Percentiles rank a stretch among this genome's conserved stretches.
These are phyloP conservation scores for Fusarium pininemorale DNA, from an alignment of 2,329 filamentous ascomycete genomes.

Conservation along the genomic window DNA sequence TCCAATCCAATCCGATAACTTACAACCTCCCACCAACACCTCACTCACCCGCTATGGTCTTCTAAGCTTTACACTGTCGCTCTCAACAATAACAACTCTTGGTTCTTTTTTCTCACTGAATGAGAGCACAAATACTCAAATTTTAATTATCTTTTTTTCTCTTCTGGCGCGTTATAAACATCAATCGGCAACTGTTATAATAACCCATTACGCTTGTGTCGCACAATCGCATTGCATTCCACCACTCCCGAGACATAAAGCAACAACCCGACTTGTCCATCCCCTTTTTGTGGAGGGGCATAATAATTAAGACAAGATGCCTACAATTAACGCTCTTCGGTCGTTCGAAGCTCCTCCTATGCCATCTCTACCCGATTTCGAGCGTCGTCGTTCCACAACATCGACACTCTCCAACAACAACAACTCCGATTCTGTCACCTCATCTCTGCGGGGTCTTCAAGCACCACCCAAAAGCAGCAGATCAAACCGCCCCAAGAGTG, in stretches of 20 bases:
- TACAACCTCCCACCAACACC: background rate
- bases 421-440: conserved; percentile 24
- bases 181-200: background rate
- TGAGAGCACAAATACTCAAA: background rate
- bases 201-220: background rate
- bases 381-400: conserved; percentile 39
- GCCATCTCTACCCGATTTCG: conserved; percentile 40
- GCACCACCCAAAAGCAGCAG: conserved; percentile 36
- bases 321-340: conserved; percentile 39
- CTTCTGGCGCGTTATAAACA: background rate
- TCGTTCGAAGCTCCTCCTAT: conserved; percentile 40
- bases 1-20: conserved; percentile 6
- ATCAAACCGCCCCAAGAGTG: conserved; percentile 41
- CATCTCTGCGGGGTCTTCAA: conserved; percentile 30
- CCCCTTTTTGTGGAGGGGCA: background rate
- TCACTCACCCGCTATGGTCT: background rate
- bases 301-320: conserved; percentile 25
- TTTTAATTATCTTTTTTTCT: background rate
- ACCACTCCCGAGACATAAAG: conserved; percentile 7
- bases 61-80: conserved; percentile 11
- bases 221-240: conserved; percentile 5
- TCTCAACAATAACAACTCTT: background rate
- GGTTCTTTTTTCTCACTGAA: background rate
- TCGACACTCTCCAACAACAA: conserved; percentile 28
- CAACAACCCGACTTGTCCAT: background rate